Conservation (phyloP, 106 monocot genomes). For the Agapanthus africanus region DNA sequence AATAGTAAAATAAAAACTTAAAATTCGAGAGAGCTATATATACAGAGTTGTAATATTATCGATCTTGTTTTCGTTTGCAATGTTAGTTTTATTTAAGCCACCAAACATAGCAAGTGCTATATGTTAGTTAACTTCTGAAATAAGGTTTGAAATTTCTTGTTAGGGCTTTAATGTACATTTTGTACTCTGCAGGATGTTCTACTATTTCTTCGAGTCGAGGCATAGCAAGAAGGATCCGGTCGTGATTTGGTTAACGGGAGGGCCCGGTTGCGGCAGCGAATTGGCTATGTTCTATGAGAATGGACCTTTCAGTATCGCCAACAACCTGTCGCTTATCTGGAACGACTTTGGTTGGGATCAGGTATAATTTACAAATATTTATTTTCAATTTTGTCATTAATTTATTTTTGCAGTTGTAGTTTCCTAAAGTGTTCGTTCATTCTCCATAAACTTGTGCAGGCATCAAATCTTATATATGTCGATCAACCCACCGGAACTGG, state of each 20-base stretch:
- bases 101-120: too few relatives aligned
- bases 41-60: too few relatives aligned
- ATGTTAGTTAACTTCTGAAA: too few relatives aligned
- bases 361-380: slow-evolving; percentile 22
- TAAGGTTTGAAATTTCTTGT: too few relatives aligned
- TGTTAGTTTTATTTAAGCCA: too few relatives aligned
- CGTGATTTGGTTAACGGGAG: slow-evolving; percentile 86
- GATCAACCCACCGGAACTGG: slow-evolving; percentile 92
- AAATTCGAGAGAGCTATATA: too few relatives aligned
- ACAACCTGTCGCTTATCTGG: slow-evolving; percentile 60
- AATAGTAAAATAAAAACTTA: too few relatives aligned
- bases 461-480: slow-evolving; percentile 70
- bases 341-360: slow-evolving; percentile 87
- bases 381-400: too few relatives aligned
- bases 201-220: slow-evolving; percentile 86
- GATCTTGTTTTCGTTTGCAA: too few relatives aligned
- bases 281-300: slow-evolving; percentile 87
- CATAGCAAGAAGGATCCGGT: slow-evolving; percentile 61
- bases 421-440: too few relatives aligned
- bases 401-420: too few relatives aligned
- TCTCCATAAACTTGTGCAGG: slow-evolving; percentile 28
- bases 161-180: too few relatives aligned
- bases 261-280: slow-evolving; percentile 90
- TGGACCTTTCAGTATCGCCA: slow-evolving; percentile 59
- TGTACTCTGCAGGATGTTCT: slow-evolving; percentile 84